phyloP scores from a whole-genome alignment of 345 rosid genomes.

The Citrus inodora region DNA sequence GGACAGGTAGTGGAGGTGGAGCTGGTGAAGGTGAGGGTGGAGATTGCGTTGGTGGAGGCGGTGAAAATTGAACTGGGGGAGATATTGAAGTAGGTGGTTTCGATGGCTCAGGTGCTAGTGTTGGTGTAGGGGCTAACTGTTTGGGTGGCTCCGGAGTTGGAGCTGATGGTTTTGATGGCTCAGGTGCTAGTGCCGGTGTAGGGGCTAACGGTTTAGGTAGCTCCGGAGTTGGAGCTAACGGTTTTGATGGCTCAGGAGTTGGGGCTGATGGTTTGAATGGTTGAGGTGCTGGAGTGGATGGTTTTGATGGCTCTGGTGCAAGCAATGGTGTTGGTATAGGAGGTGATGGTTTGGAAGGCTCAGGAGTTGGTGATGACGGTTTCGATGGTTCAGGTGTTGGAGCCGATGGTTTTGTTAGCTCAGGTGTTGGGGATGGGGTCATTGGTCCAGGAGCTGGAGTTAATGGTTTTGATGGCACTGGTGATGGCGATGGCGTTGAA shows the following conservation, averaged over 20 bases:
- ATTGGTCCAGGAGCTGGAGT: not conserved
- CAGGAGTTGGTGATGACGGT: not conserved
- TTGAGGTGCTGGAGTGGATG: not conserved
- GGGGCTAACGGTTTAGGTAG: not conserved
- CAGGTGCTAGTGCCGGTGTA: not conserved
- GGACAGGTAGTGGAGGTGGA: not conserved
- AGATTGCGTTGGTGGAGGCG: not conserved
- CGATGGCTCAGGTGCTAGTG: not conserved
- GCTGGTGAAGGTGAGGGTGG: not conserved
- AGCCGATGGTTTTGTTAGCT: not conserved
- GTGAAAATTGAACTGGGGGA: not conserved
- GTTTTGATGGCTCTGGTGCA: not conserved
- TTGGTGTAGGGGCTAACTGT: not conserved
- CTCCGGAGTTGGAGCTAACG: not conserved
- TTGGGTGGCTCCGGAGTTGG: conserved; percentile 1
- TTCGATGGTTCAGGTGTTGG: not conserved
- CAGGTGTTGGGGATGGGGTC: not conserved
- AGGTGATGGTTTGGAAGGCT: not conserved
- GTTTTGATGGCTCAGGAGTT: not conserved
- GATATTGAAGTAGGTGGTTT: not conserved
- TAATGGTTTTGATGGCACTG: not conserved
- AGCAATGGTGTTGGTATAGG: not conserved
- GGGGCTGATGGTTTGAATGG: not conserved
- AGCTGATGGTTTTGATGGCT: not conserved
- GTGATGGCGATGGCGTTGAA: not conserved